Percentiles rank a stretch among this genome's conserved stretches.
Conservation (phyloP, 2,329 filamentous ascomycete genomes). For the Botrytis sinoallii region DNA sequence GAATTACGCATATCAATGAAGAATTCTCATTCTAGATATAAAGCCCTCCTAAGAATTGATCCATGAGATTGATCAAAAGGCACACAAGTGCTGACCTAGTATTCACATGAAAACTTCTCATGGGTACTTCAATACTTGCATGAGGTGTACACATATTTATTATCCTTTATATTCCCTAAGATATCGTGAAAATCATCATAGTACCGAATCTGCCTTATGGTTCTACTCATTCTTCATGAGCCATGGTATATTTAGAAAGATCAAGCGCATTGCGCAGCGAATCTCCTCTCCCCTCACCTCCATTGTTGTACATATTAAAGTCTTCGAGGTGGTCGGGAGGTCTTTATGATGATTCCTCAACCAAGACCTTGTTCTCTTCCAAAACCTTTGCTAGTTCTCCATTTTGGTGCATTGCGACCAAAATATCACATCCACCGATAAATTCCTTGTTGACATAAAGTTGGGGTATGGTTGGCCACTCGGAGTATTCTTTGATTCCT, state of each 20-base stretch:
- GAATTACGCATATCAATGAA: not conserved
- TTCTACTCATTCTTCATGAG: not conserved
- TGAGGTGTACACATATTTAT: not conserved
- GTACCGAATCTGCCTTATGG: not conserved
- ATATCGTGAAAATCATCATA: not conserved
- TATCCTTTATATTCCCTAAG: not conserved
- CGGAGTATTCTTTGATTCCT: conserved; percentile 99
- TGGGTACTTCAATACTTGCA: not conserved
- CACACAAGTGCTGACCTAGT: not conserved
- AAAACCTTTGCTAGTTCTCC: conserved; percentile 89
- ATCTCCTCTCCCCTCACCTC: not conserved
- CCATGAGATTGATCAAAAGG: not conserved
- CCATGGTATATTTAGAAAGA: not conserved
- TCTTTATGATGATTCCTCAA: conserved; percentile 21
- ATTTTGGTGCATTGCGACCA: conserved; percentile 96
- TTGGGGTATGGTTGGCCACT: conserved; percentile 98
- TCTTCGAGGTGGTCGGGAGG: not conserved
- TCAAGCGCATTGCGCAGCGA: not conserved
- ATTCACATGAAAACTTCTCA: not conserved
- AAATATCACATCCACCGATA: conserved; percentile 93
- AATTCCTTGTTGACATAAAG: conserved; percentile 96
- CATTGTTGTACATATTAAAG: conserved; percentile 1
- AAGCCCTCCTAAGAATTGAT: not conserved
- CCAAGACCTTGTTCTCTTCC: conserved; percentile 86
- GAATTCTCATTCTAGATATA: not conserved